A percentile compares a stretch with the other conserved stretches of the same genome.
Conservation (phyloP, 345 rosid species). For the Carallia pectinifolia region DNA sequence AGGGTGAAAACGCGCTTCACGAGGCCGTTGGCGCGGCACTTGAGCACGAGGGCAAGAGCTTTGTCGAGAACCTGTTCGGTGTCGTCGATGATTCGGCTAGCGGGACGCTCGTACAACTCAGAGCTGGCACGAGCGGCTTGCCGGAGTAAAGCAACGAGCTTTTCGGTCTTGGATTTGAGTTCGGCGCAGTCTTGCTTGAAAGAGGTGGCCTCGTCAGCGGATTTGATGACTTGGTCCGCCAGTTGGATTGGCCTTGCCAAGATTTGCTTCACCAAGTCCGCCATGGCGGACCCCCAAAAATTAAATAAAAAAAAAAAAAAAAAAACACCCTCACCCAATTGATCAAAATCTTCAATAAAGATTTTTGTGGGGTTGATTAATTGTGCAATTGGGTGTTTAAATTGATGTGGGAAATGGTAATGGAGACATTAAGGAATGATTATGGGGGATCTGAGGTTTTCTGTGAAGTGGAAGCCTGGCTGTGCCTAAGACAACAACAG, state of each 20-base stretch:
- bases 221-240: conserved; percentile 76
- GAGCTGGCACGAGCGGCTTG: conserved; percentile 91
- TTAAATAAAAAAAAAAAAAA: too few species aligned
- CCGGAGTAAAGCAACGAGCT: conserved; percentile 71
- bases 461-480: not conserved
- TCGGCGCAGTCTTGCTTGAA: conserved; percentile 83
- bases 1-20: conserved; percentile 81
- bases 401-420: not conserved
- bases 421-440: not conserved
- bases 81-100: conserved; percentile 86
- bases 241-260: conserved; percentile 80
- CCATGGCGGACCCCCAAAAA: conserved; percentile 39
- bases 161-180: conserved; percentile 78
- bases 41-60: conserved; percentile 60
- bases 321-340: not conserved
- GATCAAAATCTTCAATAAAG: not conserved
- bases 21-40: conserved; percentile 78
- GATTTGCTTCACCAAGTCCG: conserved; percentile 79
- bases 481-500: not conserved
- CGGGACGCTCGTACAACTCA: conserved; percentile 91
- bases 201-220: conserved; percentile 77
- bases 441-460: not conserved
- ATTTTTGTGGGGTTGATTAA: not conserved
- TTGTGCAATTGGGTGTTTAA: not conserved
- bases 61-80: conserved; percentile 85